Evolutionary conservation across 495 filamentous ascomycete genomes (phyloP), one percentile per base, ranked within the genome.

Genomic region (Aspergillus carlsbadensis): DNA sequence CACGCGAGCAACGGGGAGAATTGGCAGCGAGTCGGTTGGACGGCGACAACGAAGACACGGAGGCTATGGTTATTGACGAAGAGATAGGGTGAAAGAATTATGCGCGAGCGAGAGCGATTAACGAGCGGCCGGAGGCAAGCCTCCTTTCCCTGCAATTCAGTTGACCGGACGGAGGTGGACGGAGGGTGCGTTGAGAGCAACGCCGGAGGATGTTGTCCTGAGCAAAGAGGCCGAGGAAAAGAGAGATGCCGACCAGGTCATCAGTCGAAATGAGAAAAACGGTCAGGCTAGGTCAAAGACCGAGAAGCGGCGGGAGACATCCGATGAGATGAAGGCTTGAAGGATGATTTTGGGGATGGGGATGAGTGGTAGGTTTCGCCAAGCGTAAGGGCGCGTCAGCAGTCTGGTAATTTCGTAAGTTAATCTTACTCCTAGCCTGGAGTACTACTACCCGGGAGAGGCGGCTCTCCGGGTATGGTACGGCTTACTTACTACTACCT

Each of bases 101-200:
- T 42, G 33, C n/a, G 18, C 20, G 47, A 40, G 55, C 36, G n/a
- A 40, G 56, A 49, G 58, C 60, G 54, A 68, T 64, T 68, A 78
- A 78, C 74, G 76, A 78, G 70, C 66, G 76, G 69, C 74, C 71
- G 73, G 76, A 77, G 74, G 74, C 70, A 72, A 70, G 69, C 76
- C 74, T 77, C 76, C 72, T 74, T 71, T 74, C 68, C 69, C 62
- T 65, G 67, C 67, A 67, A 55, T 63, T 73, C 71, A 71, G 49
- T 65, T 63, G 56, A 58, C 59, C 62, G 59, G 56, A 43, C 48
- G 60, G 43, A 57, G 52, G 58, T 62, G 48, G 64, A 61, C 41
- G 56, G 63, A 65, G 56, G 58, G 52, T 60, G 58, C 57, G 66
- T 60, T 58, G 62, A 65, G 54, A 64, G 58, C 61, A 68, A 70